phyloP scores from a whole-genome alignment of 306 rosid species.

The Trifolium subterraneum region DNA sequence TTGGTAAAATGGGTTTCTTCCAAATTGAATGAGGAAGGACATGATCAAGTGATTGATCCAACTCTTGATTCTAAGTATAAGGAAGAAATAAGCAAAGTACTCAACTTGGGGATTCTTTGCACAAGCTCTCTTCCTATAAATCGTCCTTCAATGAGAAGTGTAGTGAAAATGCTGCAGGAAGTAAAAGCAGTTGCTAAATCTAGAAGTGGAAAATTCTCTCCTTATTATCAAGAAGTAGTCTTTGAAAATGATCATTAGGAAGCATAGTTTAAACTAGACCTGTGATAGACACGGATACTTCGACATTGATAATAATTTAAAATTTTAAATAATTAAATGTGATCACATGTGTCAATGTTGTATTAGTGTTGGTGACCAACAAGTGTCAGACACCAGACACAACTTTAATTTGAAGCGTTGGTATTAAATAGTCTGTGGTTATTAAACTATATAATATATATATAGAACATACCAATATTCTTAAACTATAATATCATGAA shows the following conservation, averaged over 20 bases:
- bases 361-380: no score
- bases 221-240: constrained; percentile 60
- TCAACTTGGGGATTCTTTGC: constrained; percentile 64
- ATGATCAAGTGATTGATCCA: constrained; percentile 61
- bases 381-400: neutral
- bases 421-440: no score
- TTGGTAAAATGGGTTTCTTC: constrained; percentile 68
- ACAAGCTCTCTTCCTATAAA: constrained; percentile 61
- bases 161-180: constrained; percentile 73
- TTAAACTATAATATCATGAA: constrained; percentile 1
- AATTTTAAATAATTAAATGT: no score
- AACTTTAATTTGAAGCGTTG: neutral
- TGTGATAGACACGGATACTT: neutral
- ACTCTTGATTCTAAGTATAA: constrained; percentile 47
- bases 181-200: constrained; percentile 46
- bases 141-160: constrained; percentile 79
- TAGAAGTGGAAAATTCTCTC: constrained; percentile 60
- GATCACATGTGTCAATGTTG: neutral
- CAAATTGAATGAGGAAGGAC: constrained; percentile 54
- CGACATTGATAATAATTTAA: no score
- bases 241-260: constrained; percentile 45
- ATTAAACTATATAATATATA: neutral
- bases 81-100: constrained; percentile 63
- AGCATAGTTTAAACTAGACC: constrained; percentile 35
- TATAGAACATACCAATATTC: neutral